Base-by-base conservation (phyloP, 331 rosid species). In the Malus hybrid region DNA sequence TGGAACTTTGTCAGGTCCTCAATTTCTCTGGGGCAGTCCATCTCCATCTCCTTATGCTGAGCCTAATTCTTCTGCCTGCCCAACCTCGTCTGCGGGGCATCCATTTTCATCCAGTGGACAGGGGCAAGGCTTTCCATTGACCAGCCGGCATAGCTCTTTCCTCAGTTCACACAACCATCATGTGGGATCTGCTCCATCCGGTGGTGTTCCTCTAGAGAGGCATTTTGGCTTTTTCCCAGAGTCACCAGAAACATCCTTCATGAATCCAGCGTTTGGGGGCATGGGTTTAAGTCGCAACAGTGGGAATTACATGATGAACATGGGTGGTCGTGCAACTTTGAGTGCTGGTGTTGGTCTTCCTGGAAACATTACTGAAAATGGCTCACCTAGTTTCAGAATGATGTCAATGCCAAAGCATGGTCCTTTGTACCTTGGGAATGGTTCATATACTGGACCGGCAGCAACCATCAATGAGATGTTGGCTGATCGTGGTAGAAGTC, bases 11-110 rank as follows among this genome's bases (percentile, higher is more conserved):
- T 87, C 97, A 61, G 96, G 97, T 83, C 93, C 93, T 65, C 98
- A 93, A 82, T 93, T 93, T 85, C 98, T 91, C 42, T 93, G 98
- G 98, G 98, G 98, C 75, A 91, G 91, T 75, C 91, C 98, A 11
- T 86, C 90, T 79, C 90, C 90, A 14, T 86, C 91, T 80, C 90
- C 90, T 50, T 93, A 83, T 69, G 58, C 93, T 0, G 94, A 88
- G 74, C 89, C 36, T 68, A 91, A 73, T 75, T 88, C 96, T 71
- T 82, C 96, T 79, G 87, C 90, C 3, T 89, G 96, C 96, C 82
- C 93, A 24, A 75, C 90, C 29, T 79, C 92, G 53, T 89, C 98
- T 57, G 72, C 55, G 58, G 91, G 96, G 44, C 87, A 71, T 58
- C 90, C 89, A 33, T 87, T 88, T 80, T 73, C 96, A n/a, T 83